Conservation (phyloP, 2,329 filamentous ascomycete species). For the Neoarthrinium moseri region DNA sequence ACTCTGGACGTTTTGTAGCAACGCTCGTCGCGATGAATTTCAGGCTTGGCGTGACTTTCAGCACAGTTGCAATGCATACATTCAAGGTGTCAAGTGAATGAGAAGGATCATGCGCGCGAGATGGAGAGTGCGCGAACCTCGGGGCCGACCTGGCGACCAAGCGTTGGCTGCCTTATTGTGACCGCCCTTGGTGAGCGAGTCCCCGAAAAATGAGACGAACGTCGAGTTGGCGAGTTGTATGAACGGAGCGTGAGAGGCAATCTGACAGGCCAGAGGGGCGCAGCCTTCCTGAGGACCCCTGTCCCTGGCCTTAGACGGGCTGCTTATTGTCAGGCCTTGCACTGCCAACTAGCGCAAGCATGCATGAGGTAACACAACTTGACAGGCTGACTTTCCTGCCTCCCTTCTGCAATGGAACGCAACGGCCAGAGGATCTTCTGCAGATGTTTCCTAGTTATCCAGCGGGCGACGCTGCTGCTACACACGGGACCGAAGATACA, state of each 20-base stretch:
- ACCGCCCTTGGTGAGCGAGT: neutral
- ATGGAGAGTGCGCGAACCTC: neutral
- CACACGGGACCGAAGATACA: too few relatives aligned
- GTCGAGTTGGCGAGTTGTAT: neutral
- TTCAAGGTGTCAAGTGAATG: too few relatives aligned
- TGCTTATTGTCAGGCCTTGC: constrained; percentile 8
- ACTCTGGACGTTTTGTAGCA: too few relatives aligned
- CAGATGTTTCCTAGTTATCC: neutral
- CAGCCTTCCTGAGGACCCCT: neutral
- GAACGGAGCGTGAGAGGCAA: neutral
- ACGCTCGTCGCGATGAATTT: neutral
- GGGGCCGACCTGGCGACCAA: neutral
- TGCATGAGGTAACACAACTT: constrained; percentile 6
- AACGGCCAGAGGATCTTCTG: neutral
- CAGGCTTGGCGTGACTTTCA: too few relatives aligned
- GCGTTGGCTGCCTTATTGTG: neutral
- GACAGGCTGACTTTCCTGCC: constrained; percentile 6
- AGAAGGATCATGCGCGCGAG: too few relatives aligned
- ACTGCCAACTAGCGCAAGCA: neutral
- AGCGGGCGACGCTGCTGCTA: too few relatives aligned
- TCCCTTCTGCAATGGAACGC: neutral
- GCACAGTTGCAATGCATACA: too few relatives aligned
- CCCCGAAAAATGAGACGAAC: neutral
- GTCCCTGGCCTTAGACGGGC: neutral
- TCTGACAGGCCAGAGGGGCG: neutral